phyloP scores from a whole-genome alignment of 2,329 filamentous ascomycete species.

The Pseudogymnoascus sp. region DNA sequence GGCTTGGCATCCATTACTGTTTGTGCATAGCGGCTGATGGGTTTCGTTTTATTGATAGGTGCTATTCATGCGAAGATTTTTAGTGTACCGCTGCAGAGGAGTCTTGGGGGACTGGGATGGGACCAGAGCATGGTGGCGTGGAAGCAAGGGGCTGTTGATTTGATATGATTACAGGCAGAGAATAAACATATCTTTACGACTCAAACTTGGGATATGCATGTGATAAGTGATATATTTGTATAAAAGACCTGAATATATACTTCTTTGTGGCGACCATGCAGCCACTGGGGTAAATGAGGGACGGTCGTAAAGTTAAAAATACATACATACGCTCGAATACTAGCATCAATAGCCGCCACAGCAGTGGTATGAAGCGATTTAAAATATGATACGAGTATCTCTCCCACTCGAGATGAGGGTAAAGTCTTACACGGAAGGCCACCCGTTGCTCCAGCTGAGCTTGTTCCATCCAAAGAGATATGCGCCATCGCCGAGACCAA shows the following conservation, averaged over 20 bases:
- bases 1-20: neutral
- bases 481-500: conserved; percentile 42
- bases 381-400: neutral
- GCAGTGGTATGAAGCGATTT: neutral
- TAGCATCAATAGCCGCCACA: neutral
- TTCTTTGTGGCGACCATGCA: neutral
- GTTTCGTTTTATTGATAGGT: neutral
- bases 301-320: neutral
- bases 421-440: conserved; percentile 33
- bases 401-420: neutral
- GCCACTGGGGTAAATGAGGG: neutral
- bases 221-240: neutral
- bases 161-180: neutral
- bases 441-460: conserved; percentile 36
- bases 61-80: neutral
- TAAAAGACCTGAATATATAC: neutral
- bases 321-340: neutral
- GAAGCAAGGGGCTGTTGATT: neutral
- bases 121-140: neutral
- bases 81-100: neutral
- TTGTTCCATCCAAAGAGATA: conserved; percentile 41
- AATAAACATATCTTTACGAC: neutral
- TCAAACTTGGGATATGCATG: neutral
- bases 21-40: neutral
- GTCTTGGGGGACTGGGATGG: neutral